Evolutionary conservation across 805 yeast species (phyloP), one percentile per base, ranked within the genome.

Genomic region (Millerago galiae): DNA sequence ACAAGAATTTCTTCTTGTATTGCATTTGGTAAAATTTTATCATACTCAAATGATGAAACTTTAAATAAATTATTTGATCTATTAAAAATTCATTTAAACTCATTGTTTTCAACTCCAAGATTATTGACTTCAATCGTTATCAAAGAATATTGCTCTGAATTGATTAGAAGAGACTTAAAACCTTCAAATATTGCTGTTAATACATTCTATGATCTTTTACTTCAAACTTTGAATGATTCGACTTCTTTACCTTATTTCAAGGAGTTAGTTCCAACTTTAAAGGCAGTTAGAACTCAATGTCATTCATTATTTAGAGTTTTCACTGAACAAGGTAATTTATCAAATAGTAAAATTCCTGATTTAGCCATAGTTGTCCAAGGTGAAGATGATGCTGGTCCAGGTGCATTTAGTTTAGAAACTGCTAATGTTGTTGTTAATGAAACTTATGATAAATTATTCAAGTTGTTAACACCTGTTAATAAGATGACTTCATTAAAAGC

Each of bases 321-420:
- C 61, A 75, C 80, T 32, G 88, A 82, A 38, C 75, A 71, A 27
- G 96, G 91, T 5, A 83, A 82, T 60, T 61, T 91, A 16, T 71
- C 91, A 1, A 74, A 78, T 11, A 68, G 74, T 16, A 83, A 81
- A 56, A 60, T 88, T 5, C 97, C 97, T 0, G 84, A 80, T 41
- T 61, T 93, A 15, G 93, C 99, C 0, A 81, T 89, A 5, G 79
- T 90, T 9, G 96, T 91, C 4, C 91, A 89, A 61, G 99, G 99
- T 29, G 98, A 93, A 58, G 71, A 79, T 1, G 95, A 86, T 46
- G 95, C 97, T 2, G 97, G 96, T 2, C 88, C 95, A 1, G 89
- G 83, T 53, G 98, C 97, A 0, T 93, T 93, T 63, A 77, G 88
- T 13, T 60, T 93, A 33, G 83, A 75, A 34, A 75, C 77, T 47